Conservation (phyloP, 495 filamentous ascomycete species). For the Aspergillus cavernicola region DNA sequence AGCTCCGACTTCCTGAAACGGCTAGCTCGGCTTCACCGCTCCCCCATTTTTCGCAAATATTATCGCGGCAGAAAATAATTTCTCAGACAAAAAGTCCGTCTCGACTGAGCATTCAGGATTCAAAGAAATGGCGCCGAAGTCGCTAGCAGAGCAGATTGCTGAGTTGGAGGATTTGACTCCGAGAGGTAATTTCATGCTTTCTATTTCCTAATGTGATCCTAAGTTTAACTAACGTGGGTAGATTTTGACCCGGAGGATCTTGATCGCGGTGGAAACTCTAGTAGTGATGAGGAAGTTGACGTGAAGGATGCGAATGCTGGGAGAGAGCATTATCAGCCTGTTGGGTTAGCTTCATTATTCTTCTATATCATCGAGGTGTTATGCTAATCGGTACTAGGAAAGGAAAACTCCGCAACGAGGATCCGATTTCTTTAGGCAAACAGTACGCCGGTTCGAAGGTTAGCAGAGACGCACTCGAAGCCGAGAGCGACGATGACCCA, state of each 20-base stretch:
- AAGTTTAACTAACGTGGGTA: conserved; percentile 34
- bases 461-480: conserved; percentile 64
- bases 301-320: conserved; percentile 46
- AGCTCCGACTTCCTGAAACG: conserved; percentile 11
- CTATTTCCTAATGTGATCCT: background rate
- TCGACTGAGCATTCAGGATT: too few species aligned
- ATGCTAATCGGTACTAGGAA: conserved; percentile 50
- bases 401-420: conserved; percentile 76
- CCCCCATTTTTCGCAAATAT: conserved; percentile 19
- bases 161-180: conserved; percentile 61
- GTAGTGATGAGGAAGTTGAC: conserved; percentile 49
- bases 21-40: conserved; percentile 27
- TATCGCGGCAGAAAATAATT: conserved; percentile 31
- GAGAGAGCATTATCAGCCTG: conserved; percentile 80
- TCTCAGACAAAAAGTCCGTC: too few species aligned
- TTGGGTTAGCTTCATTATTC: conserved; percentile 55
- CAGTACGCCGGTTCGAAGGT: conserved; percentile 78
- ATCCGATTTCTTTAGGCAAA: conserved; percentile 59
- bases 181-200: conserved; percentile 43
- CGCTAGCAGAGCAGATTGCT: conserved; percentile 62
- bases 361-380: background rate
- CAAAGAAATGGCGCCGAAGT: conserved; percentile 24
- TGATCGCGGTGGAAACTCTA: conserved; percentile 47
- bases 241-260: conserved; percentile 89
- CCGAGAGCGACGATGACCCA: conserved; percentile 46